Conservation (phyloP, 2,329 filamentous ascomycete species). For the Sporothrix globosa region DNA sequence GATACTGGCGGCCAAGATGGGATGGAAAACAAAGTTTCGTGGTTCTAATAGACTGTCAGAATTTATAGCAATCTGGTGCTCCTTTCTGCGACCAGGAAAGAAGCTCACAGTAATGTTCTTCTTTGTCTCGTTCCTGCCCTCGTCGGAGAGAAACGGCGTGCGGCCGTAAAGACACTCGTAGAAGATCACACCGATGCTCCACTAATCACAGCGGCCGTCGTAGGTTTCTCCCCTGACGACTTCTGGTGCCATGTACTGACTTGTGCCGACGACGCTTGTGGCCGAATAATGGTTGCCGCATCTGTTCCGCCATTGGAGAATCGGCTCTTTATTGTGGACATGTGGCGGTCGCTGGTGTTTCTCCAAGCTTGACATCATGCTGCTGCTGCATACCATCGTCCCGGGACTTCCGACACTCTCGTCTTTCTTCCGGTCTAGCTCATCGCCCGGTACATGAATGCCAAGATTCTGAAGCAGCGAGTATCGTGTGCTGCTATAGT, state of each 20-base stretch:
- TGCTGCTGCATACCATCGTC: slow-evolving; percentile 44
- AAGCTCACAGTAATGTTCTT: slow-evolving; percentile 73
- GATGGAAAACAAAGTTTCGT: slow-evolving; percentile 71
- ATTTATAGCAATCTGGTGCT: neutral
- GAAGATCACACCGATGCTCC: slow-evolving; percentile 92
- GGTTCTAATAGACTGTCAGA: slow-evolving; percentile 55
- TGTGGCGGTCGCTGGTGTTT: slow-evolving; percentile 45
- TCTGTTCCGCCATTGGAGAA: slow-evolving; percentile 72
- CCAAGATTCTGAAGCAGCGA: slow-evolving; percentile 75
- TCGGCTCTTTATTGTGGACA: slow-evolving; percentile 48
- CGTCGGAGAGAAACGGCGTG: slow-evolving; percentile 84
- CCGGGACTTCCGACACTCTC: slow-evolving; percentile 1
- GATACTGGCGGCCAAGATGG: slow-evolving; percentile 69
- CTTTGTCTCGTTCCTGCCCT: slow-evolving; percentile 79
- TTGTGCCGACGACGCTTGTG: slow-evolving; percentile 87
- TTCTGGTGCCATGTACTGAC: slow-evolving; percentile 98
- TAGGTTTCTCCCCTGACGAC: slow-evolving; percentile 81
- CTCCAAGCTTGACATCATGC: slow-evolving; percentile 46
- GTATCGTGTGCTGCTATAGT: slow-evolving; percentile 83
- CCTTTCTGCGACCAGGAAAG: neutral
- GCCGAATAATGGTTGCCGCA: slow-evolving; percentile 72
- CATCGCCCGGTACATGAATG: slow-evolving; percentile 73
- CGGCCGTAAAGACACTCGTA: slow-evolving; percentile 93
- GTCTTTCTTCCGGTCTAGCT: slow-evolving; percentile 59
- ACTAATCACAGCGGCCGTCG: slow-evolving; percentile 94